A percentile compares a stretch with the other conserved stretches of the same genome.
Evolutionary conservation across 1,139 yeast species (phyloP).

Genomic region (Candida sojae): DNA sequence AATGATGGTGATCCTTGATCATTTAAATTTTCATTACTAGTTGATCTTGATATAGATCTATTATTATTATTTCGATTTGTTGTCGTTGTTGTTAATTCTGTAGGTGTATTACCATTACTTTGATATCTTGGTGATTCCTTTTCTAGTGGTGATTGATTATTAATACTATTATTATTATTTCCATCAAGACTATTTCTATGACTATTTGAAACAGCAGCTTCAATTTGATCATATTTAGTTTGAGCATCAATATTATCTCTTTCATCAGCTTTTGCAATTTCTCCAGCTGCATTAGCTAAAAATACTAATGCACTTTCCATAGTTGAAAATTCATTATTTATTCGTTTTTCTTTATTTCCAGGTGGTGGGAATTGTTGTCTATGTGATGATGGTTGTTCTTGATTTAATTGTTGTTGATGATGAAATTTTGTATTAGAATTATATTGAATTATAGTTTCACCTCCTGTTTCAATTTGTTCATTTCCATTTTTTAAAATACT

Average conservation of each 20-base stretch:
- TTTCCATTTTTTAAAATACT: slow-evolving; percentile 7
- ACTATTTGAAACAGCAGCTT: slow-evolving; percentile 17
- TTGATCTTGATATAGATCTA: neutral
- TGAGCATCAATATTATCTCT: slow-evolving; percentile 69
- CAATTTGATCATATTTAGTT: slow-evolving; percentile 52
- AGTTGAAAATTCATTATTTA: slow-evolving; percentile 40
- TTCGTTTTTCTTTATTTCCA: slow-evolving; percentile 15
- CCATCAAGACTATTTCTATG: slow-evolving; percentile 9
- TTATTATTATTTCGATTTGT: neutral
- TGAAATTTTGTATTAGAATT: neutral
- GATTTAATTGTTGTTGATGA: neutral
- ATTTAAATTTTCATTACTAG: neutral
- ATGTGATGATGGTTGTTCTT: neutral
- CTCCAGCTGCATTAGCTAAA: slow-evolving; percentile 75
- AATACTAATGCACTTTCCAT: slow-evolving; percentile 70
- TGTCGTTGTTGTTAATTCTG: too few relatives aligned
- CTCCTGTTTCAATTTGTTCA: neutral
- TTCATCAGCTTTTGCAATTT: slow-evolving; percentile 66
- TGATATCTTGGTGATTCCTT: too few relatives aligned
- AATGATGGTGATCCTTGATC: neutral
- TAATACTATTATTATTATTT: neutral
- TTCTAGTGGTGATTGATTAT: too few relatives aligned
- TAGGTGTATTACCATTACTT: too few relatives aligned
- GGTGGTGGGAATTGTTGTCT: neutral
- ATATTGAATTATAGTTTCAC: neutral